A percentile compares a stretch with the other conserved stretches of the same genome.
Evolutionary conservation across 2,329 filamentous ascomycete species (phyloP).

Genomic region (Fusarium sp.): DNA sequence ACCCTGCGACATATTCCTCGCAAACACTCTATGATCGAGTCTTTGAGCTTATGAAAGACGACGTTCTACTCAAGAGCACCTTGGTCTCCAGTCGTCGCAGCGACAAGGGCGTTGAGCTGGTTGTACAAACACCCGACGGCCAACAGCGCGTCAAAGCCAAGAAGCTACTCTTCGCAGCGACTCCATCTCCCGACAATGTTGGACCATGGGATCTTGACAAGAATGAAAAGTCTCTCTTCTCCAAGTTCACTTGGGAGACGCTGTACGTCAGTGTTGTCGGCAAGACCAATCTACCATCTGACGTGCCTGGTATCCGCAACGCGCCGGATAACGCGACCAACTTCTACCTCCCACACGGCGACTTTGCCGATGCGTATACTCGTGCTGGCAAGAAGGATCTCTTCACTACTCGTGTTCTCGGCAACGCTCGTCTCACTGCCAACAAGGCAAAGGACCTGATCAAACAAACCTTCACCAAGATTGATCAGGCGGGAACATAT

Average conservation of each 20-base stretch:
- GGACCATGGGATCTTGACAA: constrained; percentile 43
- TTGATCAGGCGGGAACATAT: constrained; percentile 19
- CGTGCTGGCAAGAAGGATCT: background rate
- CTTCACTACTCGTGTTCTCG: constrained; percentile 25
- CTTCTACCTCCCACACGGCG: constrained; percentile 13
- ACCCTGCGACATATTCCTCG: constrained; percentile 12
- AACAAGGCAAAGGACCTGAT: constrained; percentile 4
- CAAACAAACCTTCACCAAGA: background rate
- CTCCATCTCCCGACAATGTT: constrained; percentile 42
- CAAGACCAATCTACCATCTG: constrained; percentile 24
- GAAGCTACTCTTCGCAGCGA: constrained; percentile 47
- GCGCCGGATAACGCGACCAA: constrained; percentile 9
- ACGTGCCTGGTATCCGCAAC: constrained; percentile 19
- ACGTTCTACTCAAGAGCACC: constrained; percentile 26
- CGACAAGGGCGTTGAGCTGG: background rate
- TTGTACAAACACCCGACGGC: constrained; percentile 25
- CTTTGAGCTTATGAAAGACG: constrained; percentile 2
- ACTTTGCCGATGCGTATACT: constrained; percentile 21
- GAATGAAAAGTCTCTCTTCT: constrained; percentile 41
- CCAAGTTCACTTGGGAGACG: constrained; percentile 40
- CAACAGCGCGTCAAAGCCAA: constrained; percentile 31
- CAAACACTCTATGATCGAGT: constrained; percentile 25
- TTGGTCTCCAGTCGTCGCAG: constrained; percentile 11
- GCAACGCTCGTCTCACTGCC: background rate
- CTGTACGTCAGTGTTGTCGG: constrained; percentile 40